Percentiles rank a stretch among this genome's conserved stretches.
These are phyloP conservation scores for Geotrichum europaeum DNA, from an alignment of 1,139 yeast species.

Conservation along the genomic window DNA sequence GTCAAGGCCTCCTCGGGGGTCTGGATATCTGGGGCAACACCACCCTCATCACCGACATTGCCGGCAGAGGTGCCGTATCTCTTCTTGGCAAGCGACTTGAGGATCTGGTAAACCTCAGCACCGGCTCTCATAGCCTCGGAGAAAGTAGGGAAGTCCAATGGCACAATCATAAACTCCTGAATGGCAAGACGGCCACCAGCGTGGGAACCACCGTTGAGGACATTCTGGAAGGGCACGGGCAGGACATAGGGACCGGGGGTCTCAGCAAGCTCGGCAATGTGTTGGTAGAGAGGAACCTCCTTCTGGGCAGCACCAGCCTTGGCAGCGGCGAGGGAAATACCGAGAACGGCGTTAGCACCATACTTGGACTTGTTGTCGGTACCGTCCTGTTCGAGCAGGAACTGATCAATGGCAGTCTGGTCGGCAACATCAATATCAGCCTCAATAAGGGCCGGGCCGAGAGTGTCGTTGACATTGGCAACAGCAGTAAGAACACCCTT, in stretches of 20 bases:
- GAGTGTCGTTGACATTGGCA: slow-evolving; percentile 78
- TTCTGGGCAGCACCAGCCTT: slow-evolving; percentile 94
- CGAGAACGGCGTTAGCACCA: slow-evolving; percentile 94
- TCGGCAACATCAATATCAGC: slow-evolving; percentile 69
- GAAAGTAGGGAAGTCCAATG: slow-evolving; percentile 80
- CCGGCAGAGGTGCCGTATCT: slow-evolving; percentile 95
- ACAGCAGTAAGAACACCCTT: slow-evolving; percentile 94
- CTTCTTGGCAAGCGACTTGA: slow-evolving; percentile 85
- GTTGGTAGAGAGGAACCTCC: slow-evolving; percentile 79
- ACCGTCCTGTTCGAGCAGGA: slow-evolving; percentile 76
- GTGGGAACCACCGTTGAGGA: slow-evolving; percentile 97
- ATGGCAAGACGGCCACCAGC: slow-evolving; percentile 98
- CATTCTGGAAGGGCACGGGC: slow-evolving; percentile 97
- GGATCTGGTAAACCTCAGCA: slow-evolving; percentile 92
- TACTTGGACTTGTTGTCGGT: slow-evolving; percentile 89
- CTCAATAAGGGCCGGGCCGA: slow-evolving; percentile 81
- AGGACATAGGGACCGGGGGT: slow-evolving; percentile 69
- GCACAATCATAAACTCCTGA: slow-evolving; percentile 98
- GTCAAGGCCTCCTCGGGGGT: slow-evolving; percentile 94
- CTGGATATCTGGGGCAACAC: slow-evolving; percentile 95
- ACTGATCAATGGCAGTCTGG: slow-evolving; percentile 75
- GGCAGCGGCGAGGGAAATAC: slow-evolving; percentile 89
- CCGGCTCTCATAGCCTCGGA: slow-evolving; percentile 92
- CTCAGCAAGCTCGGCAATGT: slow-evolving; percentile 66
- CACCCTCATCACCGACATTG: slow-evolving; percentile 99